Percentiles rank a stretch among this genome's conserved stretches.
Conservation (phyloP, 225 moss, liverwort and hornwort genomes). For the Physcomitrium patens region DNA sequence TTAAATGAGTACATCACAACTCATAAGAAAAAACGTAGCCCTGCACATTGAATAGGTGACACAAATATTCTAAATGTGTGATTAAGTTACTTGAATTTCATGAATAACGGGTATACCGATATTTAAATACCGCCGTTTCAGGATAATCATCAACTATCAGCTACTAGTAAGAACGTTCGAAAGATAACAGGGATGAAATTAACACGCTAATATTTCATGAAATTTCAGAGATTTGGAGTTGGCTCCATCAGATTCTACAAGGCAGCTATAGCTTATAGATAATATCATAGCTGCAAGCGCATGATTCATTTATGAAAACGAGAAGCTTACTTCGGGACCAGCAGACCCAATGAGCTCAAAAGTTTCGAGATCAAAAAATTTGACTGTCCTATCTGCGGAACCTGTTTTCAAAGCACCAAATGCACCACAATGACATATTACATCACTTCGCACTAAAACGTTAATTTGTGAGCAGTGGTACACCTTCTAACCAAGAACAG, state of each 20-base stretch:
- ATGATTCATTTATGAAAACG: not conserved
- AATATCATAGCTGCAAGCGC: constrained; percentile 2
- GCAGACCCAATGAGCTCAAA: constrained; percentile 91
- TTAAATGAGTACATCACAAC: constrained; percentile 9
- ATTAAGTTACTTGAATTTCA: not conserved
- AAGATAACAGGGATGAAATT: not conserved
- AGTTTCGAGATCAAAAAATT: constrained; percentile 96
- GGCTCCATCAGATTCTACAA: constrained; percentile 6
- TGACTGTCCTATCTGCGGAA: constrained; percentile 91
- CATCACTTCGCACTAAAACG: not conserved
- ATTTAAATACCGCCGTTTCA: not conserved
- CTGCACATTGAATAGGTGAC: not conserved
- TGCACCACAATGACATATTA: constrained; percentile 15
- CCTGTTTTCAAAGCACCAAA: constrained; percentile 49
- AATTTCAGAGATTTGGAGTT: not conserved
- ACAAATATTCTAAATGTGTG: not conserved
- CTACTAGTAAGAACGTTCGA: constrained; percentile 3
- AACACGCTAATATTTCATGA: constrained; percentile 1
- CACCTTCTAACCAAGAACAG: not conserved
- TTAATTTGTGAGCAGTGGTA: not conserved
- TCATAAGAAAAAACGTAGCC: constrained; percentile 11
- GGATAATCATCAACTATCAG: not conserved
- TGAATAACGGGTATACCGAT: not conserved
- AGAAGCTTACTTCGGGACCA: constrained; percentile 83
- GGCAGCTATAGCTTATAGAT: not conserved